Evolutionary conservation across 805 yeast genomes (phyloP), one percentile per base, ranked within the genome.

Genomic region (Candida maltosa): DNA sequence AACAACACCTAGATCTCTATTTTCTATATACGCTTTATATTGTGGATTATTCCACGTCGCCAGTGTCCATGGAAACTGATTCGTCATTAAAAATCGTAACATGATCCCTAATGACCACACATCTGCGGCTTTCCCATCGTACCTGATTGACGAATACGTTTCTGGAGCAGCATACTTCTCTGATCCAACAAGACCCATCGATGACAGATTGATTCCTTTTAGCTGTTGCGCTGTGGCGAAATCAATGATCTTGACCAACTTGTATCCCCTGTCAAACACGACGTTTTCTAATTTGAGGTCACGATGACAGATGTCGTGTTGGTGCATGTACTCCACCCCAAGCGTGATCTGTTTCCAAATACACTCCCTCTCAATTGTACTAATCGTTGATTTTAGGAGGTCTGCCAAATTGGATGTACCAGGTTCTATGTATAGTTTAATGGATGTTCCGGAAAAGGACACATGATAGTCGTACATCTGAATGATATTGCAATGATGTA

Each of bases 31-130:
- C n/a, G 9, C 20, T 21, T 31, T 31, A 41, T 37, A 68, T 5
- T 40, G 44, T 6, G 33, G 29, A 34, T 67, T 70, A 17, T 57
- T 48, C 15, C 45, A 42, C 18, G 48, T 48, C 0, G 81, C 78
- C 12, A 52, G 41, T 32, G 54, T 58, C 83, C 83, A 77, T 3
- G 78, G 78, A 26, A 62, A 65, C n/a, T 41, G 43, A 9, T 46
- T 36, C 16, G 49, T 45, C 10, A 52, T 9, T 16, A 72, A 31
- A 35, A 53, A 64, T 35, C 55, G 58, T 12, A 70, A 45, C 1
- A 74, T 51, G 3, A 73, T 57, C 2, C 76, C 80, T 14, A 73
- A 40, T 0, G 77, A 64, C 81, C 81, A 75, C 7, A 72, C 46
- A 42, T 75, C 80, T 8, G 62, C 57, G 16, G 51, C 49, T 30